These are phyloP conservation scores for Pluteus cervinus DNA, from an alignment of 768 basidiomycete genomes.

Conservation along the genomic window DNA sequence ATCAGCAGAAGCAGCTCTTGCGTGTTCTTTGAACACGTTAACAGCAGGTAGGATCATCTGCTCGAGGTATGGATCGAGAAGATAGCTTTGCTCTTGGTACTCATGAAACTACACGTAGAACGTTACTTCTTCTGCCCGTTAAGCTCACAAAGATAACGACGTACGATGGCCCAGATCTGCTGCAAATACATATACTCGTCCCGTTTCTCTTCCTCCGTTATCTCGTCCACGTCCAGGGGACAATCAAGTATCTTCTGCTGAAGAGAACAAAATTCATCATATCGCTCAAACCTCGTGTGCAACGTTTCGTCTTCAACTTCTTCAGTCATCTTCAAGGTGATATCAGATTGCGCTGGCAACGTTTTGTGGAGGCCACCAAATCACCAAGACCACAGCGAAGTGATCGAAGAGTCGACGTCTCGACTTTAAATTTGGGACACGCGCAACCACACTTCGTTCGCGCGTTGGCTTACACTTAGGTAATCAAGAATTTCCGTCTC, in stretches of 20 bases:
- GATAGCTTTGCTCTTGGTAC: conserved; percentile 91
- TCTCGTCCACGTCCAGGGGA: conserved; percentile 38
- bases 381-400: too few species aligned
- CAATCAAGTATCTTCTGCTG: conserved; percentile 46
- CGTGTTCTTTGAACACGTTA: conserved; percentile 50
- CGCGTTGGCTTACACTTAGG: too few species aligned
- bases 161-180: conserved; percentile 45
- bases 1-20: conserved; percentile 33
- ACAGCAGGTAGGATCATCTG: conserved; percentile 72
- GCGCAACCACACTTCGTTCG: too few species aligned
- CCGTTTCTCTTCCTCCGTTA: conserved; percentile 36
- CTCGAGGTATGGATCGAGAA: conserved; percentile 88
- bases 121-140: not conserved
- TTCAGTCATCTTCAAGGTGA: too few species aligned
- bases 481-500: too few species aligned
- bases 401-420: too few species aligned
- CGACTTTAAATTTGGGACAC: too few species aligned
- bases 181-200: conserved; percentile 33
- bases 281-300: conserved; percentile 55
- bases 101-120: conserved; percentile 60
- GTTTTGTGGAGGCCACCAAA: too few species aligned
- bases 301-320: conserved; percentile 36
- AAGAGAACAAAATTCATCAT: conserved; percentile 49
- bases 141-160: conserved; percentile 23
- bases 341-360: too few species aligned